Evolutionary conservation across 2,329 filamentous ascomycete species (phyloP).

Genomic region (Raffaelea arxii): DNA sequence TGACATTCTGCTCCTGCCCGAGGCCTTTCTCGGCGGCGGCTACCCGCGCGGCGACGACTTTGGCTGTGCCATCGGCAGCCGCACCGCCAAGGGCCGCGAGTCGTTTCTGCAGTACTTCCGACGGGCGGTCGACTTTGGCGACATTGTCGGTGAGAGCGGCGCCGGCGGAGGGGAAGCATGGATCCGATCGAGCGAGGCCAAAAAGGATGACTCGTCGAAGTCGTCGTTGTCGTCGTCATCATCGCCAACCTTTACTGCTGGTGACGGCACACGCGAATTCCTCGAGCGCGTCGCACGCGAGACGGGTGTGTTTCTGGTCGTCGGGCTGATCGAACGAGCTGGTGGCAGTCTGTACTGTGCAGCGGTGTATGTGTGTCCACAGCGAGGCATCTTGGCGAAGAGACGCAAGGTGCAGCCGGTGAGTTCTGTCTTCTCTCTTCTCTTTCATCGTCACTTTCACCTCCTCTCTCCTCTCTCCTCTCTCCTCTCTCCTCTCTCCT

Average conservation of each 20-base stretch:
- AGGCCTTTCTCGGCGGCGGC: conserved; percentile 75
- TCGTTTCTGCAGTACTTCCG: conserved; percentile 77
- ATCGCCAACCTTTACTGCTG: conserved; percentile 23
- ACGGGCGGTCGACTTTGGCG: conserved; percentile 71
- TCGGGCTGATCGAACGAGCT: conserved; percentile 68
- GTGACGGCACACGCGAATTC: conserved; percentile 62
- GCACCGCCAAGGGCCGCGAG: conserved; percentile 61
- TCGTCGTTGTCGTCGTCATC: conserved; percentile 15
- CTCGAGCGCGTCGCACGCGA: conserved; percentile 67
- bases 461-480: background rate
- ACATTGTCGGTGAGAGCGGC: conserved; percentile 48
- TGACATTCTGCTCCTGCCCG: conserved; percentile 77
- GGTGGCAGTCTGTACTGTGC: conserved; percentile 80
- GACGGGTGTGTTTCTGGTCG: conserved; percentile 73
- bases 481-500: too few relatives aligned
- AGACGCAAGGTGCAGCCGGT: conserved; percentile 86
- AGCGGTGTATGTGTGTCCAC: conserved; percentile 73
- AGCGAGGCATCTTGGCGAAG: conserved; percentile 66
- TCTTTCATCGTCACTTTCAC: conserved; percentile 2
- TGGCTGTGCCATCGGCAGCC: conserved; percentile 62
- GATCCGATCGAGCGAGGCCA: conserved; percentile 29
- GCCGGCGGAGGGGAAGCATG: conserved; percentile 65
- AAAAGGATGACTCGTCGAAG: background rate
- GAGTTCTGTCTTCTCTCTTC: conserved; percentile 20
- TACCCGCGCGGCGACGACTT: conserved; percentile 79